Conservation (phyloP, 2,329 filamentous ascomycete genomes). For the Cordyceps cicadae region DNA sequence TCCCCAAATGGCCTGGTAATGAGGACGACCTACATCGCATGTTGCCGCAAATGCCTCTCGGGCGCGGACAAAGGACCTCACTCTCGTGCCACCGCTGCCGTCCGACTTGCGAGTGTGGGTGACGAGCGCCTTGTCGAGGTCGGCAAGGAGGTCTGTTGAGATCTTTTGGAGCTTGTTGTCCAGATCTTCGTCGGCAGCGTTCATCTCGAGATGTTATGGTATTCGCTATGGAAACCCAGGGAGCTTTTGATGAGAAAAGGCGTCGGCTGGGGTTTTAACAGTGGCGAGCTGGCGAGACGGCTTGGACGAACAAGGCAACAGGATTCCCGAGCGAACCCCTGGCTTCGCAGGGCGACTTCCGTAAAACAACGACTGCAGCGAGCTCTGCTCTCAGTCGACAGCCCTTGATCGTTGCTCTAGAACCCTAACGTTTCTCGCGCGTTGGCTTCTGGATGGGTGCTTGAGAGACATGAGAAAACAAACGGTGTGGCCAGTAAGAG, state of each 20-base stretch:
- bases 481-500: background rate
- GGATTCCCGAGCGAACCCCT: background rate
- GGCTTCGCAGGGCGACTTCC: no score
- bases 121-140: constrained; percentile 46
- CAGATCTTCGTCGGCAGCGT: constrained; percentile 50
- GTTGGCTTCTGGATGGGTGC: background rate
- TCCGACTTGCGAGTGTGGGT: constrained; percentile 46
- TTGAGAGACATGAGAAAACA: background rate
- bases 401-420: background rate
- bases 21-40: constrained; percentile 31
- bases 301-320: background rate
- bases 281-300: no score
- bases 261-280: no score
- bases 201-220: constrained; percentile 35
- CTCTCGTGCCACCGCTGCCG: constrained; percentile 30
- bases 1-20: no score
- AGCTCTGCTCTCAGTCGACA: background rate
- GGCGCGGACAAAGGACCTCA: constrained; percentile 42
- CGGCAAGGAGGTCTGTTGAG: constrained; percentile 49
- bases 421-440: background rate
- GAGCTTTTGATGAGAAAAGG: background rate
- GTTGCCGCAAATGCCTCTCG: constrained; percentile 42
- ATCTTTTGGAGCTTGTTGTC: constrained; percentile 56
- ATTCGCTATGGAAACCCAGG: background rate
- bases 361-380: background rate